Evolutionary conservation across 164 flowering plant species (phyloP), one percentile per base, ranked within the genome.

Genomic region (Vitis rupestris): DNA sequence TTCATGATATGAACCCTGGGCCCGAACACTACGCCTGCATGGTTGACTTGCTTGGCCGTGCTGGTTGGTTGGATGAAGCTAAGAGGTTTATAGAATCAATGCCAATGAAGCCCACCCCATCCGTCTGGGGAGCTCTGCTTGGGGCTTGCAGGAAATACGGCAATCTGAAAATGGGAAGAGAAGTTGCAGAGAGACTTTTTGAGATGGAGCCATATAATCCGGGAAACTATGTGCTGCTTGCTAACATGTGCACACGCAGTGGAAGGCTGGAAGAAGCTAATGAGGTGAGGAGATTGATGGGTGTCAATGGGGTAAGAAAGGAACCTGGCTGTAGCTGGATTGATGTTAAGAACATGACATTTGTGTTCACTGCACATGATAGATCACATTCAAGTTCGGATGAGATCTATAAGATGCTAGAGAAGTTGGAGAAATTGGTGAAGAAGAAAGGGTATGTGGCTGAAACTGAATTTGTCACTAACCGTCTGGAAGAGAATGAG

Each of bases 21-120:
- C 76, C 77, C 14, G 91, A 87, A 72, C 93, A 87, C 68, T 88
- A 86, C 71, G 88, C 90, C 13, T 90, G 91, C 81, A 81, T 90
- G 80, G 96, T 88, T 76, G 86, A 87, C 79, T 69, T 87, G 72
- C 86, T 87, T 50, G 86, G 86, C 63, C 90, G 88, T 69, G 82
- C 82, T 58, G 95, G 95, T 59, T 72, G 64, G 63, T 74, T 88
- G 59, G 70, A 80, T 23, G 90, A 88, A 72, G 90, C 93, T 2
- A 82, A 76, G 84, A 69, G 51, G 55, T 84, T 88, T 50, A 72
- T 86, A 29, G 81, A 81, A 59, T 69, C 83, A 59, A 88, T 90
- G 88, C 87, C 92, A 9, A 75, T 82, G 58, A 62, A 78, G 53
- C 87, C 91, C 2, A 86, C 74, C 63, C 66, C 82, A 9, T 74